Evolutionary conservation across 805 yeast genomes (phyloP).

Genomic region (Ogataea allantospora): DNA sequence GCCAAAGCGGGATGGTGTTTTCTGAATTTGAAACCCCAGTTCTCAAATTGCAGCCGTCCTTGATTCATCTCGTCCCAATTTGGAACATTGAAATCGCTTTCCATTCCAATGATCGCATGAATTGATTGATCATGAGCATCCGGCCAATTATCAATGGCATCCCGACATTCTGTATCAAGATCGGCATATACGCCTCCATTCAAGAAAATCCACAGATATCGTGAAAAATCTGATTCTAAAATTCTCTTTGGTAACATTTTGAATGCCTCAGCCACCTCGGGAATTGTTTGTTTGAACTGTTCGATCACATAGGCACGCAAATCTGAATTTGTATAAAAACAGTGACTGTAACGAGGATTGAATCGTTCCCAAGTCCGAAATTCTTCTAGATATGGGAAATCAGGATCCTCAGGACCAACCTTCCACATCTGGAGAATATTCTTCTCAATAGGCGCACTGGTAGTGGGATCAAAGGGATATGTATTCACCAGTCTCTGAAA

Average conservation of each 20-base stretch:
- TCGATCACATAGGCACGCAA: conserved; percentile 7
- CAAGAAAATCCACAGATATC: conserved; percentile 47
- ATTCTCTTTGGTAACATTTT: conserved; percentile 47
- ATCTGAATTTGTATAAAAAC: conserved; percentile 12
- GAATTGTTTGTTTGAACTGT: conserved; percentile 29
- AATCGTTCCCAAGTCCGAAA: conserved; percentile 11
- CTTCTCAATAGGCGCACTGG: conserved; percentile 16
- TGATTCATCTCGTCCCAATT: conserved; percentile 44
- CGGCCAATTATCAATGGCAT: conserved; percentile 52
- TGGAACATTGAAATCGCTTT: conserved; percentile 43
- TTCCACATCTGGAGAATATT: conserved; percentile 26
- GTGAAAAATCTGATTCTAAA: conserved; percentile 47
- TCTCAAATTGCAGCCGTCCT: conserved; percentile 50
- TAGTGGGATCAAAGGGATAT: conserved; percentile 9
- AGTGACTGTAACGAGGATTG: conserved; percentile 21
- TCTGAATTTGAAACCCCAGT: conserved; percentile 52
- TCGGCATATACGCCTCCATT: conserved; percentile 56
- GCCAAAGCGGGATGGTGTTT: conserved; percentile 57
- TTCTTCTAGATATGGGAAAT: conserved; percentile 15
- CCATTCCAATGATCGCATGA: conserved; percentile 48
- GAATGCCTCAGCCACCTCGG: conserved; percentile 46
- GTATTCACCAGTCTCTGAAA: conserved; percentile 9
- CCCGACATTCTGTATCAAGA: conserved; percentile 41
- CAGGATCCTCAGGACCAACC: conserved; percentile 10
- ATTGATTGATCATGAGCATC: conserved; percentile 43